phyloP scores from a whole-genome alignment of 2,329 filamentous ascomycete genomes.

The Ramularia endophylla region DNA sequence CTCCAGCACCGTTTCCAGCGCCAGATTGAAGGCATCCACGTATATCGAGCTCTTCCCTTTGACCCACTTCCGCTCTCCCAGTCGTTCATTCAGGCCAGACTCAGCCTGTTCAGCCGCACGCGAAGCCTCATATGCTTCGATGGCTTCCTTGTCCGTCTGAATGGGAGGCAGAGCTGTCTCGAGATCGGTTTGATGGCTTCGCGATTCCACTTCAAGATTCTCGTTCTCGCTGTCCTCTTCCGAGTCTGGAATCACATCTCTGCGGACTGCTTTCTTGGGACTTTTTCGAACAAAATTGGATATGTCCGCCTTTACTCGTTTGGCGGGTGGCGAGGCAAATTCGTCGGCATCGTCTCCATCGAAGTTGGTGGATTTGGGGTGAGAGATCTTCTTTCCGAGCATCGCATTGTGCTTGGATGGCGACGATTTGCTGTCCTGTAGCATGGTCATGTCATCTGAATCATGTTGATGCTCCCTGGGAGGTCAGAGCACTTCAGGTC shows the following conservation, averaged over 20 bases:
- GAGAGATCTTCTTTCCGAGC: slow-evolving; percentile 39
- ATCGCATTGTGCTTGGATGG: slow-evolving; percentile 43
- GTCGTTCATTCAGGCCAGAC: slow-evolving; percentile 39
- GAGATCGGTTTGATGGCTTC: slow-evolving; percentile 55
- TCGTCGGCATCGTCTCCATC: slow-evolving; percentile 32
- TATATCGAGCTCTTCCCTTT: slow-evolving; percentile 85
- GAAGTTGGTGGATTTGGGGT: slow-evolving; percentile 41
- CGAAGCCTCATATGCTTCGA: slow-evolving; percentile 71
- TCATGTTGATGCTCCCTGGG: not conserved
- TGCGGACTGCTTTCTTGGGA: slow-evolving; percentile 17
- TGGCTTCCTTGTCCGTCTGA: slow-evolving; percentile 62
- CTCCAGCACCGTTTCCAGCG: slow-evolving; percentile 79
- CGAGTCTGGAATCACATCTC: slow-evolving; percentile 25
- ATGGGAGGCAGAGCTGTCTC: slow-evolving; percentile 66
- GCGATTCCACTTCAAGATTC: slow-evolving; percentile 18
- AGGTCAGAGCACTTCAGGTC: slow-evolving; percentile 1
- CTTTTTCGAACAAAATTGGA: slow-evolving; percentile 18
- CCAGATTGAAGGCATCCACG: slow-evolving; percentile 93
- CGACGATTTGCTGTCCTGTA: slow-evolving; percentile 34
- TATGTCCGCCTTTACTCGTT: slow-evolving; percentile 35
- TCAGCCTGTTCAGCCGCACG: slow-evolving; percentile 50
- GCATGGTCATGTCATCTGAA: slow-evolving; percentile 15
- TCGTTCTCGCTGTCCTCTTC: slow-evolving; percentile 29
- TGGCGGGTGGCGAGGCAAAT: slow-evolving; percentile 33
- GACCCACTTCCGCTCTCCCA: slow-evolving; percentile 60